Base-by-base conservation (phyloP, 164 flowering plant genomes). In the Kingdonia uniflora region DNA sequence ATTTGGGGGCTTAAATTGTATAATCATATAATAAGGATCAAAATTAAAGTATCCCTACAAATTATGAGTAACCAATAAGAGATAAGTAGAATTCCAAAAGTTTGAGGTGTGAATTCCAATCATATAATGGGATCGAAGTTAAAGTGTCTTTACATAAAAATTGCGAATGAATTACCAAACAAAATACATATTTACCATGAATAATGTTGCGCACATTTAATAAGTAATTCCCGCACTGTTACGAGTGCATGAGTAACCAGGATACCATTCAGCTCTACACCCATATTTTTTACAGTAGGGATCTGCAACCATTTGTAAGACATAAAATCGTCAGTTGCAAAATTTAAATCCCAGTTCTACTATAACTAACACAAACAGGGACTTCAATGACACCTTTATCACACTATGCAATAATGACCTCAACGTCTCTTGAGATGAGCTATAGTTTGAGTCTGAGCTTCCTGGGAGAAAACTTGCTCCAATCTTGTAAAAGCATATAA, bases 341-440 rank as follows among this genome's bases (percentile, higher is more conserved):
- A 29, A 3, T 35, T 59, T 11, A 42, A 52, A 58, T 50, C 46
- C 39, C 43, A 40, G 42, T 13, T 55, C n/a, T 11, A 29, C 35
- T 29, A 3, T 3, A 3, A 29, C 8, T 29, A 29, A 29, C 8
- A 3, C 35, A 29, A 4, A 0, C 19, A 52, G 48, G 19, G 33
- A 12, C 39, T 52, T 51, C 23, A 5, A 17, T 24, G 41, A 33
- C 42, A 92, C 98, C 96, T 92, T 87, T 61, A 88, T 77, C 48
- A 92, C 96, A 75, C 87, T 87, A 56, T 92, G 98, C 68, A 92
- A 65, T 53, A 92, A 63, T 47, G 98, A 74, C 58, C 98, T 76
- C 47, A 92, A 70, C 26, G 90, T 73, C 68, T 92, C 95, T 65
- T 92, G 91, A 49, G 88, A 68, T 59, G 98, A 77, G 65, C 74